These are phyloP conservation scores for Gastrolobium bilobum DNA, from an alignment of 306 rosid genomes.

Conservation along the genomic window DNA sequence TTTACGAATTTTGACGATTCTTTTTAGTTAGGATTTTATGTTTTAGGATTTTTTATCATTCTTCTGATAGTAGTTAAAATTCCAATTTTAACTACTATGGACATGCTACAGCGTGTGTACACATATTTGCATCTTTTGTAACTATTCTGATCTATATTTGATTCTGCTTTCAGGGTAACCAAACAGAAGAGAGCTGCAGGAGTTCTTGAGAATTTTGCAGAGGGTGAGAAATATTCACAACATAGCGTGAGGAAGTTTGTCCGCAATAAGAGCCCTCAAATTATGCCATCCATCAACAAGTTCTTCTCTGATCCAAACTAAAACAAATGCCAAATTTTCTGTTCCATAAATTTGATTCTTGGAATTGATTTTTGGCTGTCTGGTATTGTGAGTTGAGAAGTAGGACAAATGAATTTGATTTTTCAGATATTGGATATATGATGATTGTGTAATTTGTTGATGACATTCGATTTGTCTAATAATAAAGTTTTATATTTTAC, in stretches of 20 bases:
- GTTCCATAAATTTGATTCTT: background rate
- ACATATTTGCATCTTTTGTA: background rate
- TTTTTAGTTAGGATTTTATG: too few relatives aligned
- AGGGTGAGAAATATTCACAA: constrained; percentile 65
- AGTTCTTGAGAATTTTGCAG: constrained; percentile 76
- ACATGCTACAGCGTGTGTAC: background rate
- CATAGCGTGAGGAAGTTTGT: constrained; percentile 73
- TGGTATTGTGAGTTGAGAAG: constrained; percentile 31
- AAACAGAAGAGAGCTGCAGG: constrained; percentile 92
- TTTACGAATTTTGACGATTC: too few relatives aligned
- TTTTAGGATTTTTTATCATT: too few relatives aligned
- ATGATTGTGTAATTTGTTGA: constrained; percentile 29
- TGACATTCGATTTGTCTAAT: constrained; percentile 42
- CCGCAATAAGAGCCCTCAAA: constrained; percentile 67
- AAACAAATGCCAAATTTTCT: background rate
- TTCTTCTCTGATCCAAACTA: constrained; percentile 90
- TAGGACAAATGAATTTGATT: constrained; percentile 42
- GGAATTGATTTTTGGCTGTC: constrained; percentile 39
- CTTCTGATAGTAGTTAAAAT: too few relatives aligned
- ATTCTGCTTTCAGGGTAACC: constrained; percentile 65
- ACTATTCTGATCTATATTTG: constrained; percentile 10
- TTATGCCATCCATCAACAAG: constrained; percentile 89
- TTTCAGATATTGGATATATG: constrained; percentile 14
- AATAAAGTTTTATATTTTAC: constrained; percentile 38
- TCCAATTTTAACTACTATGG: too few relatives aligned